Conservation (phyloP, 2,329 filamentous ascomycete genomes). For the Hymenoscyphus infarciens region DNA sequence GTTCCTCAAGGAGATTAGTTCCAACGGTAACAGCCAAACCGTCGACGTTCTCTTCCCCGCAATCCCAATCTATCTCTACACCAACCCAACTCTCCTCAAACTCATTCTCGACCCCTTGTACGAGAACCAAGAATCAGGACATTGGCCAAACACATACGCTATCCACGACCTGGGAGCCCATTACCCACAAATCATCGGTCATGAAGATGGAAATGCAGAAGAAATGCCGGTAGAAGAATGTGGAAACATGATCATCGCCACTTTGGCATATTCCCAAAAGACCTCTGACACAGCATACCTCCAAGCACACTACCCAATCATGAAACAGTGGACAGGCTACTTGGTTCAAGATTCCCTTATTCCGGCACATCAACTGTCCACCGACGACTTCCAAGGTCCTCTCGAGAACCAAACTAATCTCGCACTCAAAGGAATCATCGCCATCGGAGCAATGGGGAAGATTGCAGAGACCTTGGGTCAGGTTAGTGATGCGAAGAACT, state of each 20-base stretch:
- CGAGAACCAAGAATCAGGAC: slow-evolving; percentile 63
- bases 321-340: slow-evolving; percentile 77
- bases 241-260: slow-evolving; percentile 81
- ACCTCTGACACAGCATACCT: slow-evolving; percentile 54
- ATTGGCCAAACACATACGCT: slow-evolving; percentile 66
- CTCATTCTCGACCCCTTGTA: slow-evolving; percentile 60
- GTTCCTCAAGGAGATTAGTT: slow-evolving; percentile 88
- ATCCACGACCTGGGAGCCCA: slow-evolving; percentile 69
- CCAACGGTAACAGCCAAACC: slow-evolving; percentile 81
- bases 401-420: slow-evolving; percentile 77
- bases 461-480: slow-evolving; percentile 62
- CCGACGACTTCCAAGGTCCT: slow-evolving; percentile 80
- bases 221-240: slow-evolving; percentile 77
- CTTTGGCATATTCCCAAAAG: slow-evolving; percentile 63
- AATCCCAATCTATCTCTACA: slow-evolving; percentile 78
- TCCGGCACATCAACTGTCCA: slow-evolving; percentile 73
- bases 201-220: slow-evolving; percentile 67
- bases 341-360: slow-evolving; percentile 70
- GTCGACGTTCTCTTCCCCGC: slow-evolving; percentile 87
- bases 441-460: slow-evolving; percentile 75
- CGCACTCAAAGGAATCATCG: slow-evolving; percentile 79
- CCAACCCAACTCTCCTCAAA: slow-evolving; percentile 61
- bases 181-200: slow-evolving; percentile 68
- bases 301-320: slow-evolving; percentile 63
- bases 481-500: slow-evolving; percentile 54